phyloP scores from a whole-genome alignment of 129 eudicot genomes.

The Ambrosia artemisiifolia region DNA sequence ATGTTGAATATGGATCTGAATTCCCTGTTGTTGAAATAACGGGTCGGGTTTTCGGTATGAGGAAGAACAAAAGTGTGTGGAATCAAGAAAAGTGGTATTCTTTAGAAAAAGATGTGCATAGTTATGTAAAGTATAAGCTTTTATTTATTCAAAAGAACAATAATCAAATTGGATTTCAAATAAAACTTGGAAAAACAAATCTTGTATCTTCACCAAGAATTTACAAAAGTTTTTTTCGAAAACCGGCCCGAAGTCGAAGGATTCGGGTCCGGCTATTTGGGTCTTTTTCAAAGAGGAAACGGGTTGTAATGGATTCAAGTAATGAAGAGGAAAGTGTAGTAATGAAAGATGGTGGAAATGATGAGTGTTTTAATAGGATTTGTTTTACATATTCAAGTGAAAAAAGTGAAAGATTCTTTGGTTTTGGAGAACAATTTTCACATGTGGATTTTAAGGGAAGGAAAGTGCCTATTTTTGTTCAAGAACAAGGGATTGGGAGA shows the following conservation, averaged over 20 bases:
- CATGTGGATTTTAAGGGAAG: conserved; percentile 89
- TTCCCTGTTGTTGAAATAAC: conserved; percentile 64
- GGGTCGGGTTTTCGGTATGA: conserved; percentile 56
- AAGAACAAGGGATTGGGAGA: conserved; percentile 99
- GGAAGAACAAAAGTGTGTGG: conserved; percentile 26
- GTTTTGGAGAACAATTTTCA: conserved; percentile 98
- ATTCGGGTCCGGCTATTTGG: conserved; percentile 39
- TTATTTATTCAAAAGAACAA: conserved; percentile 64
- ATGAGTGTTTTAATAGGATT: conserved; percentile 58
- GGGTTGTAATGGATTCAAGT: conserved; percentile 33
- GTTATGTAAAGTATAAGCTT: conserved; percentile 61
- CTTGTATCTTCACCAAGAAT: conserved; percentile 41
- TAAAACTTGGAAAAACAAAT: conserved; percentile 64
- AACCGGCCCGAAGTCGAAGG: conserved; percentile 39
- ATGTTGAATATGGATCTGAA: conserved; percentile 16
- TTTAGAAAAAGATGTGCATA: conserved; percentile 30
- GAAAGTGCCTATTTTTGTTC: conserved; percentile 93
- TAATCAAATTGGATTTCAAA: conserved; percentile 70
- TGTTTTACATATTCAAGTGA: conserved; percentile 84
- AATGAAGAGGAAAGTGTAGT: conserved; percentile 54
- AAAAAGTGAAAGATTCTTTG: conserved; percentile 72
- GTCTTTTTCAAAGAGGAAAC: conserved; percentile 39
- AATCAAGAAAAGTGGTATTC: conserved; percentile 5
- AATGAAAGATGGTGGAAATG: conserved; percentile 33
- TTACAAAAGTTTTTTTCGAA: conserved; percentile 41